A percentile compares a stretch with the other conserved stretches of the same genome.
phyloP scores from a whole-genome alignment of 176 grass and related monocot genomes.

The Triticum dicoccoides region DNA sequence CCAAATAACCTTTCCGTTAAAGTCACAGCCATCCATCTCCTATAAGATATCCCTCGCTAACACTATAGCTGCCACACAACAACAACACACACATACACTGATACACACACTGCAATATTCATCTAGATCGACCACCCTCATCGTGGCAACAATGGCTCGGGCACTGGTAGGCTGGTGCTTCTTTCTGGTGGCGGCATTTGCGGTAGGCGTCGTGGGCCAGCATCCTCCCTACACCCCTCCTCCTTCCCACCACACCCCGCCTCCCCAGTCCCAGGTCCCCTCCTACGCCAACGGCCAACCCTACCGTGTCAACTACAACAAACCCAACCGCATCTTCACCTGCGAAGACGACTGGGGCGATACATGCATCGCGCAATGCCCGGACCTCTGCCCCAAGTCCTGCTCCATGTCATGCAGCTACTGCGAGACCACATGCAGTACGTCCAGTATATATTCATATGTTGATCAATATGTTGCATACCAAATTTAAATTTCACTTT shows the following conservation, averaged over 20 bases:
- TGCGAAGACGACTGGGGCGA: background rate
- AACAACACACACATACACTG: background rate
- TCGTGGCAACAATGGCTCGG: background rate
- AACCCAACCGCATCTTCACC: conserved; percentile 4
- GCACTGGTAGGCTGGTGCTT: background rate
- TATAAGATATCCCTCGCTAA: background rate
- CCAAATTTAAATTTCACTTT: background rate
- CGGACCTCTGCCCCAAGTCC: background rate
- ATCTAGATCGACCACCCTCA: background rate
- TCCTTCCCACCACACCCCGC: background rate
- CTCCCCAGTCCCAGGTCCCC: background rate
- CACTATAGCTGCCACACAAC: background rate
- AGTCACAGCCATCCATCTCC: background rate
- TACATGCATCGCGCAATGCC: conserved; percentile 11
- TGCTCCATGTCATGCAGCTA: background rate
- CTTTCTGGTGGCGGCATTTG: background rate
- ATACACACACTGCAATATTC: background rate
- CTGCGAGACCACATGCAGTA: conserved; percentile 4
- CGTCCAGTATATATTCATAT: background rate
- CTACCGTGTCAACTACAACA: background rate
- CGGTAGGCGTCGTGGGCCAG: background rate
- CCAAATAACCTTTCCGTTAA: background rate
- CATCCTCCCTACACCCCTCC: background rate
- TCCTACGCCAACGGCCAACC: background rate
- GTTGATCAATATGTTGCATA: background rate